Evolutionary conservation across 129 eudicot genomes (phyloP), one percentile per base, ranked within the genome.

Genomic region (Centella asiatica): DNA sequence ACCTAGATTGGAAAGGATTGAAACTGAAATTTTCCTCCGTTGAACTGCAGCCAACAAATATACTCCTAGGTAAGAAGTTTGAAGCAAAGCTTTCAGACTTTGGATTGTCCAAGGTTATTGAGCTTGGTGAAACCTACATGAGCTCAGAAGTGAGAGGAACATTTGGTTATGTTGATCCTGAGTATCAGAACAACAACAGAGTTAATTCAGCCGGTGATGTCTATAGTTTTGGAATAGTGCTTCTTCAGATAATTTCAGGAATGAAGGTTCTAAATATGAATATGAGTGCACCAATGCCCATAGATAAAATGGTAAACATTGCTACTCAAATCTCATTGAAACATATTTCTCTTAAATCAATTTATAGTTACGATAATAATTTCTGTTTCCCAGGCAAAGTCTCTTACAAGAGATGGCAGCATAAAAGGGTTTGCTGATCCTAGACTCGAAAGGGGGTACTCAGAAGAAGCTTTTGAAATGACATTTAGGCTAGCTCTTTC

Each of bases 71-170:
- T 36, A 55, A 71, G 60, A 77, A 77, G 36, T 75, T 61, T 53
- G 87, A 82, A 79, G 95, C 80, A 3, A 86, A 86, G 60, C 80
- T 86, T 40, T 83, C 89, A 0, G 95, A 86, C 46, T 82, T 82
- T 44, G 95, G 95, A 31, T 59, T 85, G 44, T 85, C 95, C 26
- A 85, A 85, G 53, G 79, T 85, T 19, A 76, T 85, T 7, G 72
- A 50, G 64, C 71, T 64, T 72, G 89, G 85, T 23, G 42, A 79
- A 48, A 79, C 95, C 27, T 82, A 70, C 12, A 89, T 77, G 67
- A 86, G 95, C 69, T 86, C 95, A 17, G 95, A 86, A 72, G 89
- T 86, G 23, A 71, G 95, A 67, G 95, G 89, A 52, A 82, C 95
- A 11, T 82, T 82, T 61, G 89, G 89, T n/a, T 82, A 86, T 28